phyloP scores from a whole-genome alignment of 164 flowering plant genomes.

The Brasenia schreberi region DNA sequence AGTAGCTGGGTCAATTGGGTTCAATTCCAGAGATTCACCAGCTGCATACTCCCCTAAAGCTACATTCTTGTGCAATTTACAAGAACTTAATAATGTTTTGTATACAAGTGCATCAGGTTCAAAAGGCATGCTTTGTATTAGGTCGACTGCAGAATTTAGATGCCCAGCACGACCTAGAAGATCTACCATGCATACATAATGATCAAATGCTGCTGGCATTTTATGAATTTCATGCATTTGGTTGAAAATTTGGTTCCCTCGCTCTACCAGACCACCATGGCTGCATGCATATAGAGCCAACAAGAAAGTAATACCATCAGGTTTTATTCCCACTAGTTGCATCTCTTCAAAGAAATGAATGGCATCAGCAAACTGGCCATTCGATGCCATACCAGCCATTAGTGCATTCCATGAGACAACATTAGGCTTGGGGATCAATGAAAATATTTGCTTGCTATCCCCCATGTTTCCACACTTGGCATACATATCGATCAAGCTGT shows the following conservation, averaged over 20 bases:
- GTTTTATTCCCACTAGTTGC: conserved; percentile 30
- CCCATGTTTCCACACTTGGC: conserved; percentile 38
- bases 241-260: conserved; percentile 34
- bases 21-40: conserved; percentile 26
- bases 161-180: conserved; percentile 46
- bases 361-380: conserved; percentile 26
- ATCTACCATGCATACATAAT: conserved; percentile 44
- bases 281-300: conserved; percentile 42
- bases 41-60: conserved; percentile 47
- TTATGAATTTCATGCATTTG: conserved; percentile 22
- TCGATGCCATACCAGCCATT: conserved; percentile 42
- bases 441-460: conserved; percentile 29
- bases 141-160: conserved; percentile 31
- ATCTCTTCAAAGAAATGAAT: conserved; percentile 47
- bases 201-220: conserved; percentile 28
- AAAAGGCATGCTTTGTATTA: conserved; percentile 35
- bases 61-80: conserved; percentile 32
- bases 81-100: conserved; percentile 37
- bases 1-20: conserved; percentile 37
- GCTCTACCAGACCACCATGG: conserved; percentile 40
- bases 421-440: conserved; percentile 29
- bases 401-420: conserved; percentile 50
- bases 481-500: conserved; percentile 42
- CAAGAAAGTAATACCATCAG: conserved; percentile 41
- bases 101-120: conserved; percentile 29